Evolutionary conservation across 495 filamentous ascomycete genomes (phyloP).

Genomic region (Delitschia confertaspora): DNA sequence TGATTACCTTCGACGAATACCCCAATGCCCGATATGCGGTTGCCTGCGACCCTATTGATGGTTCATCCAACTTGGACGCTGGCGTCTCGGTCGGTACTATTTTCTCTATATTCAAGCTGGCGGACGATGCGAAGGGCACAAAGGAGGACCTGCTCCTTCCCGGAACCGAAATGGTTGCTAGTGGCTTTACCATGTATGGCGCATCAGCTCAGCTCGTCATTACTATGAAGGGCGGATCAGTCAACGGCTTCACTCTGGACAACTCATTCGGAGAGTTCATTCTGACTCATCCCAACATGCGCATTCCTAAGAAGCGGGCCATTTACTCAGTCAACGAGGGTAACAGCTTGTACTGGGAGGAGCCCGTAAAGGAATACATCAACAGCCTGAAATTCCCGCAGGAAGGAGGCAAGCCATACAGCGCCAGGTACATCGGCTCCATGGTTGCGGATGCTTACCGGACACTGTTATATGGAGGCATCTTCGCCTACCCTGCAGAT

Average conservation of each 20-base stretch:
- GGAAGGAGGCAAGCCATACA: constrained; percentile 79
- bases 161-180: constrained; percentile 82
- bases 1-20: constrained; percentile 76
- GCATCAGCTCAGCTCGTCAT: constrained; percentile 92
- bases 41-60: constrained; percentile 96
- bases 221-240: constrained; percentile 85
- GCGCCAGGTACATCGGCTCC: constrained; percentile 84
- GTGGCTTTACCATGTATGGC: constrained; percentile 99
- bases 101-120: constrained; percentile 87
- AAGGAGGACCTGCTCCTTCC: constrained; percentile 80
- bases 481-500: constrained; percentile 95
- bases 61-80: constrained; percentile 92
- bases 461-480: constrained; percentile 87
- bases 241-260: constrained; percentile 97
- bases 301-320: constrained; percentile 62
- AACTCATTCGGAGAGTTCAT: constrained; percentile 97
- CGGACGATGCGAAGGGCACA: constrained; percentile 57
- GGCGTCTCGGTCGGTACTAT: constrained; percentile 98
- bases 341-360: constrained; percentile 93
- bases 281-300: constrained; percentile 91
- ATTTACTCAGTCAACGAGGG: constrained; percentile 99
- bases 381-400: constrained; percentile 73
- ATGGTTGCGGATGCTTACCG: constrained; percentile 99
- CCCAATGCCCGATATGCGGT: constrained; percentile 83
- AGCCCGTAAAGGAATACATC: constrained; percentile 79